Percentiles rank a stretch among this genome's conserved stretches.
phyloP scores from a whole-genome alignment of 306 rosid species.

The Carpinus viminea region DNA sequence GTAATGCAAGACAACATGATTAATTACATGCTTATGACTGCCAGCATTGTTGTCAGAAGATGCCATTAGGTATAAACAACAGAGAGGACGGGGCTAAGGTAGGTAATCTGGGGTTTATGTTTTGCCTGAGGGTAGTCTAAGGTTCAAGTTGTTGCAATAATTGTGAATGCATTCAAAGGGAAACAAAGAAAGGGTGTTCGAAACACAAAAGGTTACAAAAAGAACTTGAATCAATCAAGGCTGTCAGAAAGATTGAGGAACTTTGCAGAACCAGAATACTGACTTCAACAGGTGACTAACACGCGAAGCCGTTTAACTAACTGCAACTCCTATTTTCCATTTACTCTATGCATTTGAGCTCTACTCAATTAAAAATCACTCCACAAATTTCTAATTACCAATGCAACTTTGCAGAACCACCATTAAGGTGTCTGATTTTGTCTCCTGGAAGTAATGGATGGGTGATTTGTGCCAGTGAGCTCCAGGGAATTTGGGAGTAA shows the following conservation, averaged over 20 bases:
- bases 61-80: not conserved
- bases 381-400: not conserved
- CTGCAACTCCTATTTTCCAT: not conserved
- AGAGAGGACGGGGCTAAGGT: not conserved
- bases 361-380: not conserved
- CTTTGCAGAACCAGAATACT: not conserved
- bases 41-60: not conserved
- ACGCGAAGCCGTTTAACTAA: not conserved
- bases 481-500: not conserved
- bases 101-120: not conserved
- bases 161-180: not conserved
- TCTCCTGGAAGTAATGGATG: not conserved
- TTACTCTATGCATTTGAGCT: not conserved
- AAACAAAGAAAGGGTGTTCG: not conserved
- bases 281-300: not conserved
- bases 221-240: not conserved
- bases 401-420: not conserved
- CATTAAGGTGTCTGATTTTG: not conserved
- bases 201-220: too few species aligned
- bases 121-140: not conserved
- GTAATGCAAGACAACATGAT: conserved; percentile 2
- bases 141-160: not conserved
- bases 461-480: not conserved
- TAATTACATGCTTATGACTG: conserved; percentile 4
- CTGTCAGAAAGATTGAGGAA: not conserved